phyloP scores from a whole-genome alignment of 2,329 filamentous ascomycete genomes.

The Aspergillus calidoustus region DNA sequence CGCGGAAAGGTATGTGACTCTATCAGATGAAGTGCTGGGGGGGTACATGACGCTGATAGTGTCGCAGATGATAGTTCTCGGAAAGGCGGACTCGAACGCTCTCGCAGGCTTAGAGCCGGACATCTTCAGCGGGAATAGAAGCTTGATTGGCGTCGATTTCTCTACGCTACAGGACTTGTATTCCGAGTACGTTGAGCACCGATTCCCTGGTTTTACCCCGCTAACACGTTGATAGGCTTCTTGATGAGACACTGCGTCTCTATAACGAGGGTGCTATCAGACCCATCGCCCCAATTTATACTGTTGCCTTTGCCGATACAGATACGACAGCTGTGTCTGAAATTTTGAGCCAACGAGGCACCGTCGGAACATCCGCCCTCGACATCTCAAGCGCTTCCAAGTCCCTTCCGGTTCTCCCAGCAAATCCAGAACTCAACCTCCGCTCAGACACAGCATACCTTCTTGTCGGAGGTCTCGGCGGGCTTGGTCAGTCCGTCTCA shows the following conservation, averaged over 20 bases:
- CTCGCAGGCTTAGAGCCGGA: constrained; percentile 13
- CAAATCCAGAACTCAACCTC: not conserved
- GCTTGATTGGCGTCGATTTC: constrained; percentile 18
- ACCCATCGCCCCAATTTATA: not conserved
- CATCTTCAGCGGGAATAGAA: constrained; percentile 15
- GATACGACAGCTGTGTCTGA: not conserved
- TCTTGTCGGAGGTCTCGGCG: constrained; percentile 46
- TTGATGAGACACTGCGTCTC: not conserved
- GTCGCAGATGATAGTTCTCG: constrained; percentile 23
- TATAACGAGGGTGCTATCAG: not conserved
- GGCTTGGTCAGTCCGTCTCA: constrained; percentile 40
- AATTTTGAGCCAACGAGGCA: not conserved
- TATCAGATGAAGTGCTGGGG: not conserved
- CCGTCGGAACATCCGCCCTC: constrained; percentile 26
- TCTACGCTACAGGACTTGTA: not conserved
- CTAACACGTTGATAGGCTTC: not conserved
- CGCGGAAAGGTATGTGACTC: not conserved
- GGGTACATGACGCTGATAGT: constrained; percentile 4
- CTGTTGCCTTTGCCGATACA: not conserved
- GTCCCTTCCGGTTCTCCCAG: not conserved
- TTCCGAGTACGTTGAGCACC: not conserved
- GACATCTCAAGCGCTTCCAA: not conserved
- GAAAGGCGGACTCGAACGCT: constrained; percentile 16
- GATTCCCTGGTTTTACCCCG: not conserved
- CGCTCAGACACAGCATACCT: constrained; percentile 34